Evolutionary conservation across 441 rosid genomes (phyloP).

Genomic region (Gossypium aridum): DNA sequence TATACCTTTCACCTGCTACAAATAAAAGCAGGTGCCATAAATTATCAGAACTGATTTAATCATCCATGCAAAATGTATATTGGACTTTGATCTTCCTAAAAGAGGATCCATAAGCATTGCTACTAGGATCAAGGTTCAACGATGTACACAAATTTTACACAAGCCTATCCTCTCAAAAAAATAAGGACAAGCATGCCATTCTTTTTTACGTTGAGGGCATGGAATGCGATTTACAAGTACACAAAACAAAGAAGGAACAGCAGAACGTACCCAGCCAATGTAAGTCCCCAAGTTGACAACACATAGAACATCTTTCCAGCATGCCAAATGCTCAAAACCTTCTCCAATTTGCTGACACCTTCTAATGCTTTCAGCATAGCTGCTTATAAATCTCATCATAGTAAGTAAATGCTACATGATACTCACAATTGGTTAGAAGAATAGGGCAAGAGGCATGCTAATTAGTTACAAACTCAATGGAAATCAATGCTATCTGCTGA

Average conservation of each 20-base stretch:
- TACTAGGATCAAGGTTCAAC: neutral
- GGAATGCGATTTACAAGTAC: neutral
- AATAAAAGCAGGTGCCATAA: neutral
- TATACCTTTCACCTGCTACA: neutral
- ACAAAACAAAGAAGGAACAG: neutral
- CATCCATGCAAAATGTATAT: neutral
- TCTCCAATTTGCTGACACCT: constrained; percentile 65
- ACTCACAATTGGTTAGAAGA: neutral
- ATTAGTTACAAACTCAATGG: neutral
- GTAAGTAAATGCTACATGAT: neutral
- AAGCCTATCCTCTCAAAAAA: neutral
- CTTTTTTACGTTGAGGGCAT: neutral
- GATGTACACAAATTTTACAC: neutral
- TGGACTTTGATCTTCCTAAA: neutral
- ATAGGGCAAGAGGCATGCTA: neutral
- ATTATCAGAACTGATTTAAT: neutral
- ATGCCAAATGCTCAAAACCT: constrained; percentile 66
- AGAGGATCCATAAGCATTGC: neutral
- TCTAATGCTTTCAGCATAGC: constrained; percentile 59
- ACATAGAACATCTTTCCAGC: constrained; percentile 76
- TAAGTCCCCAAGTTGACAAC: constrained; percentile 83
- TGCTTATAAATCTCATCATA: constrained; percentile 24
- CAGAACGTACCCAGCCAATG: constrained; percentile 47
- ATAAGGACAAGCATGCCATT: neutral
- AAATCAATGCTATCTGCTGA: neutral